phyloP scores from a whole-genome alignment of 106 monocot species.

The Dioscorea alata region DNA sequence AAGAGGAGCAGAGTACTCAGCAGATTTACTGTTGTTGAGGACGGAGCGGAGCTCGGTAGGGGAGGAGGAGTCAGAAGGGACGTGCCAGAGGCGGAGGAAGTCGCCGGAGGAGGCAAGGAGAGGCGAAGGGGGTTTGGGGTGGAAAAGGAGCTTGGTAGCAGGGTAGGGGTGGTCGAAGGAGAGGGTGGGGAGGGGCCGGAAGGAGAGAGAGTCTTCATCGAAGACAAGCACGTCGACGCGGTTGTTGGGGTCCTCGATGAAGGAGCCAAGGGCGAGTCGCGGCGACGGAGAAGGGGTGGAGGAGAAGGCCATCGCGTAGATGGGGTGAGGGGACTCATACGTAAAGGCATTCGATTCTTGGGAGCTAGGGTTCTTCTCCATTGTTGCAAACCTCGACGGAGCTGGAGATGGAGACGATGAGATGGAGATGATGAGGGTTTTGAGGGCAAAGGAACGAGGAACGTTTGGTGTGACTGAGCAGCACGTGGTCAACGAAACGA shows the following conservation, averaged over 20 bases:
- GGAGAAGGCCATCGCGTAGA: slow-evolving; percentile 94
- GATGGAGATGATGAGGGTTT: too few relatives aligned
- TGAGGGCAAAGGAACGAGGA: too few relatives aligned
- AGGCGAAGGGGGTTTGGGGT: slow-evolving; percentile 27
- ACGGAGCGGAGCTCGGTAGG: slow-evolving; percentile 41
- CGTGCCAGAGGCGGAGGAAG: slow-evolving; percentile 53
- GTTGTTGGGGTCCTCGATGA: slow-evolving; percentile 73
- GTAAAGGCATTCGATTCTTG: slow-evolving; percentile 49
- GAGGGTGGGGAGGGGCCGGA: slow-evolving; percentile 48
- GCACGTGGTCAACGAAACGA: too few relatives aligned
- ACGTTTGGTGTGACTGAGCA: too few relatives aligned
- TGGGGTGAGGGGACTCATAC: slow-evolving; percentile 72
- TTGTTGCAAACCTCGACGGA: neutral
- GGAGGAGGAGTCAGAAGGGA: neutral
- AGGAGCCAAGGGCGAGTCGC: slow-evolving; percentile 80
- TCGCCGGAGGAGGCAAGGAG: slow-evolving; percentile 88
- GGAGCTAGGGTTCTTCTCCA: slow-evolving; percentile 19
- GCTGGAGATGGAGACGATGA: too few relatives aligned
- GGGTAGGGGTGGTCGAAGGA: slow-evolving; percentile 96
- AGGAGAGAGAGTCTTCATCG: slow-evolving; percentile 46
- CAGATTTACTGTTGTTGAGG: slow-evolving; percentile 39
- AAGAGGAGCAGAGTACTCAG: slow-evolving; percentile 62
- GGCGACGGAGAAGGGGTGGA: slow-evolving; percentile 31
- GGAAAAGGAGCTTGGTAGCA: slow-evolving; percentile 88
- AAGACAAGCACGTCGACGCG: slow-evolving; percentile 65